These are phyloP conservation scores for Colletotrichum coccodes DNA, from an alignment of 2,329 filamentous ascomycete genomes.

Conservation along the genomic window DNA sequence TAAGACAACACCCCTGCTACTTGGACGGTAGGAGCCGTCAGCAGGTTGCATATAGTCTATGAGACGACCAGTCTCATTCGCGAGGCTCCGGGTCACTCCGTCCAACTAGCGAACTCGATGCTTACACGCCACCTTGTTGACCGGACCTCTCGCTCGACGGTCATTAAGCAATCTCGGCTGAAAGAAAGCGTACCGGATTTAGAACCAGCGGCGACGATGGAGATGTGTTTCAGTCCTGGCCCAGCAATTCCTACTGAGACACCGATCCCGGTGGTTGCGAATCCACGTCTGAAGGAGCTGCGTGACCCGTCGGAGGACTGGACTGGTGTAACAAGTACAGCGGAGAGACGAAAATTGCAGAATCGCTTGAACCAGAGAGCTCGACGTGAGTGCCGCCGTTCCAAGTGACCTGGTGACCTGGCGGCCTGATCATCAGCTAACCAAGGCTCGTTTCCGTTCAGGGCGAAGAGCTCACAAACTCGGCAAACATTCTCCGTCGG, in stretches of 20 bases:
- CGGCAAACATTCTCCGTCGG: not conserved
- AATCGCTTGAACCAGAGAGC: conserved; percentile 32
- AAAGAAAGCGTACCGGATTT: not conserved
- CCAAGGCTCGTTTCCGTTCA: not conserved
- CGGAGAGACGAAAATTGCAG: conserved; percentile 32
- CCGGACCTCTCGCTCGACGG: too few species aligned
- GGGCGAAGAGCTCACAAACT: not conserved
- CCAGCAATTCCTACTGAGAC: conserved; percentile 4
- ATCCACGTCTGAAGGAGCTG: conserved; percentile 15
- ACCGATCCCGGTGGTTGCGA: conserved; percentile 9
- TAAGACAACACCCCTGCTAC: not conserved
- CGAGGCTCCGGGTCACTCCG: not conserved
- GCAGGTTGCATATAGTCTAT: conserved; percentile 21
- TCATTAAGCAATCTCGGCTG: not conserved
- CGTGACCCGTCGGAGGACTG: conserved; percentile 41
- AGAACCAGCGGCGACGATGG: not conserved
- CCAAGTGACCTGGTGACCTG: not conserved
- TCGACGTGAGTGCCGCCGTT: conserved; percentile 10
- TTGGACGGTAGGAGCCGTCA: not conserved
- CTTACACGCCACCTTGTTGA: not conserved
- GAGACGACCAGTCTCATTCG: not conserved
- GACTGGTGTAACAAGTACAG: conserved; percentile 43
- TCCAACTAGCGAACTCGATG: not conserved
- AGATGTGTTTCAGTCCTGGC: conserved; percentile 19
- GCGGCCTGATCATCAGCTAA: not conserved